Conservation (phyloP, 2,329 filamentous ascomycete genomes). For the Hypoxylon sp. region DNA sequence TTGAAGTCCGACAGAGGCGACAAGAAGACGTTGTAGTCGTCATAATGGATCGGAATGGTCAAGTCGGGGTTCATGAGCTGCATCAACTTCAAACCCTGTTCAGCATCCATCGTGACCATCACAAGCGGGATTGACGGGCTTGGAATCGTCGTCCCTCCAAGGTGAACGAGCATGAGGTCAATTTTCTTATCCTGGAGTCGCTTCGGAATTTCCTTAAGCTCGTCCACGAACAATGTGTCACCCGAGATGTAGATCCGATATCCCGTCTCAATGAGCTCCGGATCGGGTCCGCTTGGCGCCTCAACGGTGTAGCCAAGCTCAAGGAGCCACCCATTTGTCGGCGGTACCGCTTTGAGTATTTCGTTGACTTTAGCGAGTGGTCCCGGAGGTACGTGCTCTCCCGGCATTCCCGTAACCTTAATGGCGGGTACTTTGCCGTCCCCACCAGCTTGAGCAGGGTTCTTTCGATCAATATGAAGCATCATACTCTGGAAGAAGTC, state of each 20-base stretch:
- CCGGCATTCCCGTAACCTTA: conserved; percentile 74
- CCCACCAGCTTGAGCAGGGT: conserved; percentile 34
- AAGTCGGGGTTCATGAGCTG: conserved; percentile 71
- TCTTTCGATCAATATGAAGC: conserved; percentile 53
- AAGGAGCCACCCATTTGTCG: conserved; percentile 77
- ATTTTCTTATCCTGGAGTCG: conserved; percentile 68
- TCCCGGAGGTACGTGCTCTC: conserved; percentile 70
- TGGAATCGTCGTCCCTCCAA: conserved; percentile 77
- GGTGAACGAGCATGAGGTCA: conserved; percentile 76
- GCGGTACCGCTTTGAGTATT: conserved; percentile 65
- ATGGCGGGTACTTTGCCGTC: conserved; percentile 61
- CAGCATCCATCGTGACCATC: conserved; percentile 79
- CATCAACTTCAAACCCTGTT: conserved; percentile 73
- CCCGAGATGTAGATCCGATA: conserved; percentile 77
- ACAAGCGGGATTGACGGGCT: conserved; percentile 70
- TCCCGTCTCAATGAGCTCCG: conserved; percentile 59
- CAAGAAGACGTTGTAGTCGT: conserved; percentile 75
- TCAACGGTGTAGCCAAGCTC: conserved; percentile 67
- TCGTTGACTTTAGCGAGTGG: conserved; percentile 58
- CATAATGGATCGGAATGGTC: conserved; percentile 75
- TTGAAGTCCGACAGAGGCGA: conserved; percentile 73
- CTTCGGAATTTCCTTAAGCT: conserved; percentile 72
- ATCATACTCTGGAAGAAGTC: conserved; percentile 69
- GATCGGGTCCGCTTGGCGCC: conserved; percentile 36
- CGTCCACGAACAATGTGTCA: conserved; percentile 74